Base-by-base conservation (phyloP, 1,139 yeast genomes). In the Candida sp. region DNA sequence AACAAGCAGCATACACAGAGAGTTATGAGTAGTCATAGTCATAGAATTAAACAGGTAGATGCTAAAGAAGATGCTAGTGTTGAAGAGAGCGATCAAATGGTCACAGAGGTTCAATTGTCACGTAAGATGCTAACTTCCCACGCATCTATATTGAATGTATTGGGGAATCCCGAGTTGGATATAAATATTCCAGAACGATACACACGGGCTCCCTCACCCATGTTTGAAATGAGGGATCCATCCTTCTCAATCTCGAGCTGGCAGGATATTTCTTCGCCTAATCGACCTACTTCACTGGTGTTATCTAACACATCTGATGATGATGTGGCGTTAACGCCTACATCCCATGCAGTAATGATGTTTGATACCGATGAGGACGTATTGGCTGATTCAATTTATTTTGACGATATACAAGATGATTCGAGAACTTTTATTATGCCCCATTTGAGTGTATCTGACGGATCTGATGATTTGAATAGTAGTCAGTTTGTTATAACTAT, bases 351-450 rank as follows among this genome's bases (percentile, higher is more conserved):
- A 22, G 68, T 66, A 4, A 66, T 70, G 72, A 70, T 70, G 11
- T 69, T 70, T 51, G 76, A 71, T 43, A 68, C 73, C 0, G 77
- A 70, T 44, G 75, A 68, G 46, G 77, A 70, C 46, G 63, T 57
- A 7, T 23, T 23, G 22, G 25, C 34, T 19, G 33, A 22, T 33
- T n/a, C 34, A 8, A 4, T 37, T 4, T 3, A 37, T 11, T 12
- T 32, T 32, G 34, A 32, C 7, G 40, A 45, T 25, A 22, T 43
- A n/a, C 48, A 48, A 23, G 52, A 47, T 12, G 51, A 44, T 36
- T 52, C 48, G 3, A 41, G 50, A 32, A 53, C 68, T 1, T 70
- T 71, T 50, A 65, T 71, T 15, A 71, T 71, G 77, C 77, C 77
- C 15, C 55, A 57, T 25, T 57, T 68, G 58, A 51, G 59, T 15